Evolutionary conservation across 78 protist genomes (phyloP).

Genomic region (Emiliania huxleyi): DNA sequence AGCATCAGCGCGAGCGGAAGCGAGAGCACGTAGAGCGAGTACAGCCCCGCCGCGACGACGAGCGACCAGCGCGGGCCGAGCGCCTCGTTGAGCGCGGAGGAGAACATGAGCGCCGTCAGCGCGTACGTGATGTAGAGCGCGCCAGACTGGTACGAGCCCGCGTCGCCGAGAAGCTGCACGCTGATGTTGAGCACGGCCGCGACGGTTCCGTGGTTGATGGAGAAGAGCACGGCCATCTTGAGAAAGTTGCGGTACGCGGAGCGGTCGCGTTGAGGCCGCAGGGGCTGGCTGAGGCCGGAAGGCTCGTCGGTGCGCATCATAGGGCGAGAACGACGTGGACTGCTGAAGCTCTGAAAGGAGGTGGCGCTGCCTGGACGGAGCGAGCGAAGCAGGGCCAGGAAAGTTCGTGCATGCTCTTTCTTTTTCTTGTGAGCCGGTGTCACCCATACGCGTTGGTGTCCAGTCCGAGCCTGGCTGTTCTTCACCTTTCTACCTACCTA

Average conservation of each 20-base stretch:
- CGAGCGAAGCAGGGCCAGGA: too few relatives aligned
- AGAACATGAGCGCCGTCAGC: constrained; percentile 11
- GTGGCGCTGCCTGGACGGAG: too few relatives aligned
- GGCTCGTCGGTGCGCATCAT: not conserved
- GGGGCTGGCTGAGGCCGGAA: not conserved
- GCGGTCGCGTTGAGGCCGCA: not conserved
- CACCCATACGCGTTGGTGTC: too few relatives aligned
- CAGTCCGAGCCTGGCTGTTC: too few relatives aligned
- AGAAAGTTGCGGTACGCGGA: not conserved
- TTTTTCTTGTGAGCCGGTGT: too few relatives aligned
- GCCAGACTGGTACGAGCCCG: not conserved
- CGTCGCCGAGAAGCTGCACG: not conserved
- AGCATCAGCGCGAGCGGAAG: not conserved
- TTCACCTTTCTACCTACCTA: too few relatives aligned
- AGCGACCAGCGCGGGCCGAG: not conserved
- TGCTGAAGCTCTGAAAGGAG: too few relatives aligned
- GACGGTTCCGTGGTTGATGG: constrained; percentile 29
- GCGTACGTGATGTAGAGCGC: constrained; percentile 20
- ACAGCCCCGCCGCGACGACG: not conserved
- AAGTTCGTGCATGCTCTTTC: too few relatives aligned
- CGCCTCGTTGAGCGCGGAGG: not conserved
- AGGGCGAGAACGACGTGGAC: too few relatives aligned
- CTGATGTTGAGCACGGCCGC: not conserved
- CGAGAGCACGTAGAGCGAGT: constrained; percentile 17
- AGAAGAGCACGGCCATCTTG: constrained; percentile 11